Evolutionary conservation across 108 stramenopile species (phyloP).

Genomic region (Skeletonema potamos): DNA sequence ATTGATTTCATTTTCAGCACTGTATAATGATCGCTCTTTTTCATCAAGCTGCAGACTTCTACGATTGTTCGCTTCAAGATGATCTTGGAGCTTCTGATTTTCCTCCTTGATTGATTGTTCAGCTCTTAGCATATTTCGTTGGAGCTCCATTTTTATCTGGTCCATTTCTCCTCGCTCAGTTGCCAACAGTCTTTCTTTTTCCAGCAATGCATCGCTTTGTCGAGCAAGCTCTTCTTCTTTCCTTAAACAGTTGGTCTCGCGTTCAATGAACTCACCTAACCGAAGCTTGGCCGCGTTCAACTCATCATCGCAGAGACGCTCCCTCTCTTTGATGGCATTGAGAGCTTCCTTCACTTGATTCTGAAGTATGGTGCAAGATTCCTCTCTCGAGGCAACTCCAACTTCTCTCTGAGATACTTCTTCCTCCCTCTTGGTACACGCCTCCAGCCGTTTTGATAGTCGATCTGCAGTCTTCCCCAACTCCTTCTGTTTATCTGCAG

Average conservation of each 20-base stretch:
- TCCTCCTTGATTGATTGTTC: slow-evolving; percentile 26
- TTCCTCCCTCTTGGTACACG: slow-evolving; percentile 25
- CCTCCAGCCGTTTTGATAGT: slow-evolving; percentile 13
- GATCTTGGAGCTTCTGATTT: slow-evolving; percentile 18
- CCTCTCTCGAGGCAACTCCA: slow-evolving; percentile 22
- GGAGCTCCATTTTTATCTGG: slow-evolving; percentile 20
- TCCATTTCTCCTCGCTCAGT: slow-evolving; percentile 13
- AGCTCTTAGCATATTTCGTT: slow-evolving; percentile 20
- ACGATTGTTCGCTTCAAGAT: slow-evolving; percentile 9
- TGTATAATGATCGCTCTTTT: slow-evolving; percentile 23
- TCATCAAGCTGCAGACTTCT: slow-evolving; percentile 13
- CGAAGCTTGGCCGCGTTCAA: slow-evolving; percentile 31
- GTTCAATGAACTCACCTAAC: slow-evolving; percentile 31
- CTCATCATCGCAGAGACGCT: slow-evolving; percentile 31
- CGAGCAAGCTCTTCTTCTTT: slow-evolving; percentile 8
- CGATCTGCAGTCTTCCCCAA: background rate
- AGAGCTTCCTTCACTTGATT: slow-evolving; percentile 17
- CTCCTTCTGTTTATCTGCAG: background rate
- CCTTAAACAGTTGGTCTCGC: slow-evolving; percentile 16
- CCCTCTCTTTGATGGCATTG: slow-evolving; percentile 28
- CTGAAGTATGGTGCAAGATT: slow-evolving; percentile 6
- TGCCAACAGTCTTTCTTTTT: background rate
- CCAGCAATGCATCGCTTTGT: slow-evolving; percentile 2
- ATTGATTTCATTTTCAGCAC: slow-evolving; percentile 28
- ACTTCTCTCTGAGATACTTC: slow-evolving; percentile 8